phyloP scores from a whole-genome alignment of 805 yeast genomes.

The Metschnikowia lochheadii region DNA sequence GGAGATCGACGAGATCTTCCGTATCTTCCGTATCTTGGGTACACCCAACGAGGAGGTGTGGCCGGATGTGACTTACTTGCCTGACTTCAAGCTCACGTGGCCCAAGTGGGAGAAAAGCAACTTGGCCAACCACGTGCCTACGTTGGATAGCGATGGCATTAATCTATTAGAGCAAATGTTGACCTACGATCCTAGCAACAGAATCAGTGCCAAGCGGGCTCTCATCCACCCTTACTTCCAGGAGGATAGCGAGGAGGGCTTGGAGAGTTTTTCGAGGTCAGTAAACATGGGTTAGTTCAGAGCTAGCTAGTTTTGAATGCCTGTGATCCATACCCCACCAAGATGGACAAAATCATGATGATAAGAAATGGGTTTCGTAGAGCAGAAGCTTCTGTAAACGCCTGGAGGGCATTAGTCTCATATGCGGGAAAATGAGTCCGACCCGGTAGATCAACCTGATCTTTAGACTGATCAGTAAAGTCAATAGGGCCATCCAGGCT shows the following conservation, averaged over 20 bases:
- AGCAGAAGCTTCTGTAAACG: background rate
- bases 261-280: constrained; percentile 33
- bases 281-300: constrained; percentile 34
- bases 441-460: no score
- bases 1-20: constrained; percentile 93
- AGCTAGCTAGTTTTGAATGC: background rate
- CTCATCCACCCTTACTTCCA: constrained; percentile 82
- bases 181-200: constrained; percentile 86
- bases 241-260: constrained; percentile 39
- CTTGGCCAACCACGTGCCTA: constrained; percentile 68
- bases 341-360: constrained; percentile 3
- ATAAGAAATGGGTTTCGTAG: background rate
- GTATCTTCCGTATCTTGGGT: constrained; percentile 88
- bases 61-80: constrained; percentile 90
- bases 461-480: no score
- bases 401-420: background rate
- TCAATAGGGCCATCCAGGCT: no score
- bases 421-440: no score
- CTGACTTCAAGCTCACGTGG: constrained; percentile 90
- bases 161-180: constrained; percentile 76
- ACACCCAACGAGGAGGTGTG: constrained; percentile 90
- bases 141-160: constrained; percentile 77
- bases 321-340: background rate
- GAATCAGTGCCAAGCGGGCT: constrained; percentile 94
- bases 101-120: constrained; percentile 83